Evolutionary conservation across 108 stramenopile genomes (phyloP).

Genomic region (Mayamaea pseudoterrestris): DNA sequence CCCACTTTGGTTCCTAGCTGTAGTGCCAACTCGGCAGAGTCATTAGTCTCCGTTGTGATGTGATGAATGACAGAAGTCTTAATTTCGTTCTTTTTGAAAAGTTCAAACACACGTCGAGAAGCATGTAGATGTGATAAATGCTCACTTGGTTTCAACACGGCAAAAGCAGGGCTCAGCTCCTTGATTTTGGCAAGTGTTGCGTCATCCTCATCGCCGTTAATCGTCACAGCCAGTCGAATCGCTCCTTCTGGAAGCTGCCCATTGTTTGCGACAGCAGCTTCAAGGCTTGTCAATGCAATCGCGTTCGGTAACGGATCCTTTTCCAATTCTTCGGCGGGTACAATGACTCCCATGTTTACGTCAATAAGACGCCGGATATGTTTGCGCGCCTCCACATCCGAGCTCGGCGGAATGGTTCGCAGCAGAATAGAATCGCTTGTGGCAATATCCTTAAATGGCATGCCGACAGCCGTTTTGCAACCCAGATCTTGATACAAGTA

Average conservation of each 20-base stretch:
- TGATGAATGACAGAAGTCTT: constrained; percentile 80
- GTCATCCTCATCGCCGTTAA: constrained; percentile 73
- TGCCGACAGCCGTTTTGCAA: constrained; percentile 91
- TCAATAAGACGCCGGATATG: constrained; percentile 83
- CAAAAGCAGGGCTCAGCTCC: constrained; percentile 60
- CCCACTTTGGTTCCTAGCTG: constrained; percentile 77
- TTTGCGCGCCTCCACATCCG: constrained; percentile 65
- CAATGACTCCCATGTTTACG: constrained; percentile 84
- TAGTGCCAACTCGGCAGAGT: constrained; percentile 79
- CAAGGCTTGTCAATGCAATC: constrained; percentile 75
- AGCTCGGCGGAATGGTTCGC: constrained; percentile 51
- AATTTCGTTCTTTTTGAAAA: constrained; percentile 70
- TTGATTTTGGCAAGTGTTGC: constrained; percentile 62
- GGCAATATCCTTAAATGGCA: constrained; percentile 97
- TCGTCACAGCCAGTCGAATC: constrained; percentile 73
- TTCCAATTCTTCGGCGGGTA: constrained; percentile 75
- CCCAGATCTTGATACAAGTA: constrained; percentile 83
- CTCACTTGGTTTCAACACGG: constrained; percentile 49
- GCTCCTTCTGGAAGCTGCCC: constrained; percentile 79
- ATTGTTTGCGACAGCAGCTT: constrained; percentile 56
- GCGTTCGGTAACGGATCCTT: constrained; percentile 85
- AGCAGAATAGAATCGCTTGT: constrained; percentile 84
- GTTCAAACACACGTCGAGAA: constrained; percentile 82
- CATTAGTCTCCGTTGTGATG: constrained; percentile 45
- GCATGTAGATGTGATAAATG: constrained; percentile 79